phyloP scores from a whole-genome alignment of 2,329 filamentous ascomycete genomes.

The Trichoderma hamatum region DNA sequence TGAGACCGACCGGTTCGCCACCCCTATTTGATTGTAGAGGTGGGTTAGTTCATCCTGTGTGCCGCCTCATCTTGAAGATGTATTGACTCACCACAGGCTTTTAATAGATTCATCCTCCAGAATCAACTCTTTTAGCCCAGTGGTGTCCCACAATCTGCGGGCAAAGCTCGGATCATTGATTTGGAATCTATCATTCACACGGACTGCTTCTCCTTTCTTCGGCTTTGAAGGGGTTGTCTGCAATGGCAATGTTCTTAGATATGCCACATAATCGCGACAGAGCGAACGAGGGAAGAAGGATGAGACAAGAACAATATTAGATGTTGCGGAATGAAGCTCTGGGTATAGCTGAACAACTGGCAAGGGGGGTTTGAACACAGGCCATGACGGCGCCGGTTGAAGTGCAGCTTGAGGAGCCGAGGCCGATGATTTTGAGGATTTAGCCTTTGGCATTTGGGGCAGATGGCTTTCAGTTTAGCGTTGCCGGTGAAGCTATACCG shows the following conservation, averaged over 20 bases:
- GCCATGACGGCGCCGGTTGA: constrained; percentile 60
- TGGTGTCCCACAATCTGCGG: constrained; percentile 73
- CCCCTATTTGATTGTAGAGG: constrained; percentile 62
- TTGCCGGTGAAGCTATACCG: background rate
- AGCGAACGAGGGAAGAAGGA: constrained; percentile 75
- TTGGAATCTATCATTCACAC: constrained; percentile 90
- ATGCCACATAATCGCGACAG: constrained; percentile 75
- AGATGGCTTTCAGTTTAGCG: background rate
- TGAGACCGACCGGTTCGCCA: constrained; percentile 80
- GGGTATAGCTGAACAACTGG: constrained; percentile 66
- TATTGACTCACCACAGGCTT: constrained; percentile 49
- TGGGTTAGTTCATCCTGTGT: background rate
- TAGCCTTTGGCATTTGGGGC: constrained; percentile 41
- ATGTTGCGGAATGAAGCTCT: constrained; percentile 51
- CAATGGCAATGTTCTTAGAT: constrained; percentile 69
- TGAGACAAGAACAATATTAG: constrained; percentile 72
- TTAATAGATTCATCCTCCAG: constrained; percentile 45
- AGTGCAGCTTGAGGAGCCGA: constrained; percentile 14
- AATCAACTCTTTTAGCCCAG: constrained; percentile 68
- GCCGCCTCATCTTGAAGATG: background rate
- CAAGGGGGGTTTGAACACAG: constrained; percentile 68
- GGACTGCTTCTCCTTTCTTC: constrained; percentile 76
- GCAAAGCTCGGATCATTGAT: constrained; percentile 77
- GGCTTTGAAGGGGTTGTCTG: constrained; percentile 77
- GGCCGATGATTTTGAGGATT: constrained; percentile 35